Conservation (phyloP, 1,139 yeast species). For the Sugiyamaella novakii region DNA sequence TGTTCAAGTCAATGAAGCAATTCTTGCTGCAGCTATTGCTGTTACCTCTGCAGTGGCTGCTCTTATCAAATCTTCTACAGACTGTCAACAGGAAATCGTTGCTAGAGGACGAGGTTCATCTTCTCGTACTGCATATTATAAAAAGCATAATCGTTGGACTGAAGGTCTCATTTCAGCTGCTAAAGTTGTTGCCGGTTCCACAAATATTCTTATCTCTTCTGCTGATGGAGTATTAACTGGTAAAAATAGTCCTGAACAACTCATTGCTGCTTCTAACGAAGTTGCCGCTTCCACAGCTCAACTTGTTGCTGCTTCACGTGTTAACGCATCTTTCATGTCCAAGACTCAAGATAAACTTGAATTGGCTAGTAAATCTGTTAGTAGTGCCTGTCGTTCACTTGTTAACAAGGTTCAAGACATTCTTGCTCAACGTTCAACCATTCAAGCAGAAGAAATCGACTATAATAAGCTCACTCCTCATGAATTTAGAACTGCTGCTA, state of each 20-base stretch:
- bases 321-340: conserved; percentile 76
- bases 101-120: conserved; percentile 67
- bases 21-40: conserved; percentile 76
- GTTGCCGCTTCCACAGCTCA: conserved; percentile 94
- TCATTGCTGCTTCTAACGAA: conserved; percentile 87
- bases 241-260: conserved; percentile 71
- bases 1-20: conserved; percentile 73
- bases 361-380: conserved; percentile 66
- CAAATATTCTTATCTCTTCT: conserved; percentile 74
- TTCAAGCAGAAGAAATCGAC: conserved; percentile 54
- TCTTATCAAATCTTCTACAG: conserved; percentile 75
- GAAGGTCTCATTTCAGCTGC: conserved; percentile 93
- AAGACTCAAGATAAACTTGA: conserved; percentile 78
- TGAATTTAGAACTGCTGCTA: conserved; percentile 83
- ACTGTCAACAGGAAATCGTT: conserved; percentile 82
- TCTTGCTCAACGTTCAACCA: conserved; percentile 44
- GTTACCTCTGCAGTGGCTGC: conserved; percentile 77
- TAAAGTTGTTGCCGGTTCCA: conserved; percentile 82
- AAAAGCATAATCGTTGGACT: conserved; percentile 90
- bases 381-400: conserved; percentile 70
- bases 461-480: conserved; percentile 71
- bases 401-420: conserved; percentile 73
- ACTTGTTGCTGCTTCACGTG: conserved; percentile 89
- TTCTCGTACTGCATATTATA: conserved; percentile 75
- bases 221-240: conserved; percentile 81